These are phyloP conservation scores for Rheum nobile DNA, from an alignment of 148 eudicot species.

Conservation along the genomic window DNA sequence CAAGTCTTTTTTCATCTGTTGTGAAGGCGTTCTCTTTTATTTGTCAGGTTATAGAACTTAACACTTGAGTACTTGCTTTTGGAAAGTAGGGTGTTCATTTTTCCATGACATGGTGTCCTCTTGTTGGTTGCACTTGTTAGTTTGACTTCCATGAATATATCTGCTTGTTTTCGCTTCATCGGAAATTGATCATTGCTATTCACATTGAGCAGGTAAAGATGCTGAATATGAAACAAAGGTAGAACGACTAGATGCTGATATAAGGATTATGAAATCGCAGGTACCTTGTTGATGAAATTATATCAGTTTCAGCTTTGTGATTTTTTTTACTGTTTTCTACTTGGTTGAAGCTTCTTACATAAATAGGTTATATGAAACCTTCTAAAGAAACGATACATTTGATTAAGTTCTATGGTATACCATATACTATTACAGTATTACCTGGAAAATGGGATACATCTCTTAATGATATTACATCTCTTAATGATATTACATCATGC, in stretches of 20 bases:
- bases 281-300: constrained; percentile 19
- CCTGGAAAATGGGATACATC: not conserved
- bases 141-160: not conserved
- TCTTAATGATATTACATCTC: not conserved
- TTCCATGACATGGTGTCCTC: not conserved
- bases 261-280: constrained; percentile 71
- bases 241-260: constrained; percentile 79
- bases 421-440: not conserved
- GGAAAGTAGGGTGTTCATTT: not conserved
- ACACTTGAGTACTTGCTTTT: not conserved
- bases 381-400: not conserved
- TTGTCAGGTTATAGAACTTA: not conserved
- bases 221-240: constrained; percentile 35
- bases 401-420: not conserved
- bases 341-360: not conserved
- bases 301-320: not conserved
- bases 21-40: not conserved
- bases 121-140: not conserved
- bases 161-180: constrained; percentile 1
- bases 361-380: not conserved
- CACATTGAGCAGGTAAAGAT: constrained; percentile 38
- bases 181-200: not conserved
- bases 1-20: not conserved
- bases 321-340: not conserved
- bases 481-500: not conserved